Conservation (phyloP, 2,329 filamentous ascomycete genomes). For the Aspergillus flavus region DNA sequence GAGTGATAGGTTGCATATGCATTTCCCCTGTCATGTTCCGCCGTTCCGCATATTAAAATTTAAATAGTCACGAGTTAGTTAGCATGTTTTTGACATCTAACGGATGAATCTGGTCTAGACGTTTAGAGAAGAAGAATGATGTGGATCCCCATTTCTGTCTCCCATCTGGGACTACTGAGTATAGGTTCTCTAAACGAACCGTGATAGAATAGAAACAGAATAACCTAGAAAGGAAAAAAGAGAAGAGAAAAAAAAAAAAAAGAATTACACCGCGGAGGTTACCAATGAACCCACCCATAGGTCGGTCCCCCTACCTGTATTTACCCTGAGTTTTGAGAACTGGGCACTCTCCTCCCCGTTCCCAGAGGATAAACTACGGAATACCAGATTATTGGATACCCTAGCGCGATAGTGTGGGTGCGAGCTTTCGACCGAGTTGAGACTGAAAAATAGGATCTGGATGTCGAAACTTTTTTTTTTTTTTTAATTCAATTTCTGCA, state of each 20-base stretch:
- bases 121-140: neutral
- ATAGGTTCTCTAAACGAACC: neutral
- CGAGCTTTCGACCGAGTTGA: neutral
- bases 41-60: slow-evolving; percentile 9
- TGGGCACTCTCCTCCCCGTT: neutral
- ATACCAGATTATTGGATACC: neutral
- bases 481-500: neutral
- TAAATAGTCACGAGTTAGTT: slow-evolving; percentile 5
- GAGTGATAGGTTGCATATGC: neutral
- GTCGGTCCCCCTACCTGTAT: neutral
- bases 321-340: neutral
- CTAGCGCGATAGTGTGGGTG: neutral
- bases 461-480: neutral
- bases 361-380: neutral
- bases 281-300: neutral
- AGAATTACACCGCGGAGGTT: neutral
- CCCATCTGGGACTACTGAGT: neutral
- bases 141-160: neutral
- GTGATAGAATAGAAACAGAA: neutral
- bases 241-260: neutral
- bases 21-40: slow-evolving; percentile 9
- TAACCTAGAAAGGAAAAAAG: neutral
- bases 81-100: slow-evolving; percentile 3
- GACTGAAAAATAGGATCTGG: neutral
- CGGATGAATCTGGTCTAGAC: neutral